These are phyloP conservation scores for Claviceps sp. DNA, from an alignment of 2,329 filamentous ascomycete species.

Conservation along the genomic window DNA sequence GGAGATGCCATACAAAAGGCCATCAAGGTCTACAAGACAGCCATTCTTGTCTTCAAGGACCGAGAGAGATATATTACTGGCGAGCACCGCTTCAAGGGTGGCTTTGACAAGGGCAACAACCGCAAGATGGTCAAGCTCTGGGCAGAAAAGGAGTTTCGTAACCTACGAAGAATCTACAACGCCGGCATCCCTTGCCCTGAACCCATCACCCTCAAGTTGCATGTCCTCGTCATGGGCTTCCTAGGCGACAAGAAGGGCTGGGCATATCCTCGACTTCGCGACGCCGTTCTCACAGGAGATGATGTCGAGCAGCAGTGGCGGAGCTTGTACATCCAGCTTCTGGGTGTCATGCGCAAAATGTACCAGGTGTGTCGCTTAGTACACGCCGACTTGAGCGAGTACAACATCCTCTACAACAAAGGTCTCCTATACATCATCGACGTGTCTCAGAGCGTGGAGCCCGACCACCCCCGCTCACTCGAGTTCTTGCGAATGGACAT, in stretches of 20 bases:
- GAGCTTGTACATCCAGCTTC: constrained; percentile 64
- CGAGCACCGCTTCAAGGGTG: constrained; percentile 80
- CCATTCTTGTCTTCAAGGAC: constrained; percentile 95
- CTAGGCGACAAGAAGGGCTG: constrained; percentile 77
- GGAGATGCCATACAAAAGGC: constrained; percentile 57
- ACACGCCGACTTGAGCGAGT: constrained; percentile 94
- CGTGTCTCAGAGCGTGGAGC: constrained; percentile 93
- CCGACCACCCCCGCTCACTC: constrained; percentile 81
- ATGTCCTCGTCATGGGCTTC: constrained; percentile 92
- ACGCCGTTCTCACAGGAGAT: constrained; percentile 60
- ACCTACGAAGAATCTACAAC: constrained; percentile 69
- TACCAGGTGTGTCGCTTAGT: constrained; percentile 88
- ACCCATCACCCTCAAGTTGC: constrained; percentile 77
- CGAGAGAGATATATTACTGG: constrained; percentile 90
- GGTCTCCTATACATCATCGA: constrained; percentile 84
- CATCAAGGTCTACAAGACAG: constrained; percentile 98
- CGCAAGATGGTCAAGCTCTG: constrained; percentile 96
- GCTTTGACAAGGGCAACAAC: constrained; percentile 90
- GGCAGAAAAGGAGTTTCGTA: constrained; percentile 98
- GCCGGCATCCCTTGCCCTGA: constrained; percentile 86
- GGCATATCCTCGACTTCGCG: constrained; percentile 77
- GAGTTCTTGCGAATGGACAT: constrained; percentile 98
- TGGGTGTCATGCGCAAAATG: constrained; percentile 82
- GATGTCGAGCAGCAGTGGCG: constrained; percentile 63
- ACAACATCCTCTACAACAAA: constrained; percentile 88